These are phyloP conservation scores for Amanita exitialis DNA, from an alignment of 768 basidiomycete genomes.

Conservation along the genomic window DNA sequence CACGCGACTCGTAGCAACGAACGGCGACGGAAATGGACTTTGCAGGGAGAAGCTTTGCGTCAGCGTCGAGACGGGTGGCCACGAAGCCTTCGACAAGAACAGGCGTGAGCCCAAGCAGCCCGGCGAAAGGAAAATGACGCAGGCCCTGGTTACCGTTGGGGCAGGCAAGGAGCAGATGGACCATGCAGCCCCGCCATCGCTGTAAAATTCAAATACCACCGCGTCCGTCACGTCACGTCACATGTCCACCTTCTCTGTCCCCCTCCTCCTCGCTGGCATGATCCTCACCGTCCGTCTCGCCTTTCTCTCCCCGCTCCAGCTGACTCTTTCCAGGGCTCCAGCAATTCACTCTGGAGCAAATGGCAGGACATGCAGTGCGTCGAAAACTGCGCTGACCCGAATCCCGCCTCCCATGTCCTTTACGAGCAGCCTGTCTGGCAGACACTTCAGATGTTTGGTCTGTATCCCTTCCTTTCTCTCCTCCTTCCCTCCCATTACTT, in stretches of 20 bases:
- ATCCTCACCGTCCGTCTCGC: constrained; percentile 59
- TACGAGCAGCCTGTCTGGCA: constrained; percentile 97
- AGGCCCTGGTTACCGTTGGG: constrained; percentile 39
- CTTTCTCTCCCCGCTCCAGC: background rate
- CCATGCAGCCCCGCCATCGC: no score
- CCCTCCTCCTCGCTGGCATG: constrained; percentile 85
- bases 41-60: constrained; percentile 56
- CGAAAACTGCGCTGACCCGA: constrained; percentile 71
- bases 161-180: constrained; percentile 48
- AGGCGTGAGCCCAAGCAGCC: constrained; percentile 75
- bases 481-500: constrained; percentile 15
- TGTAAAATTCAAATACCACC: no score
- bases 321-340: constrained; percentile 45
- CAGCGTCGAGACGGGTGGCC: constrained; percentile 59
- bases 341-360: constrained; percentile 76
- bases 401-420: constrained; percentile 52
- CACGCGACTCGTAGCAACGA: constrained; percentile 74
- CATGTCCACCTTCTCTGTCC: constrained; percentile 47
- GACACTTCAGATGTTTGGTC: constrained; percentile 83
- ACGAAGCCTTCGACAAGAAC: constrained; percentile 76
- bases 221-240: no score
- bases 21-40: constrained; percentile 64
- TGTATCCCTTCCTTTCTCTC: constrained; percentile 21
- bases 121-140: constrained; percentile 64
- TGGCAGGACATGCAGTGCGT: constrained; percentile 99